phyloP scores from a whole-genome alignment of 139 green algal genomes.

The Auxenochlorella pyrenoidosa region DNA sequence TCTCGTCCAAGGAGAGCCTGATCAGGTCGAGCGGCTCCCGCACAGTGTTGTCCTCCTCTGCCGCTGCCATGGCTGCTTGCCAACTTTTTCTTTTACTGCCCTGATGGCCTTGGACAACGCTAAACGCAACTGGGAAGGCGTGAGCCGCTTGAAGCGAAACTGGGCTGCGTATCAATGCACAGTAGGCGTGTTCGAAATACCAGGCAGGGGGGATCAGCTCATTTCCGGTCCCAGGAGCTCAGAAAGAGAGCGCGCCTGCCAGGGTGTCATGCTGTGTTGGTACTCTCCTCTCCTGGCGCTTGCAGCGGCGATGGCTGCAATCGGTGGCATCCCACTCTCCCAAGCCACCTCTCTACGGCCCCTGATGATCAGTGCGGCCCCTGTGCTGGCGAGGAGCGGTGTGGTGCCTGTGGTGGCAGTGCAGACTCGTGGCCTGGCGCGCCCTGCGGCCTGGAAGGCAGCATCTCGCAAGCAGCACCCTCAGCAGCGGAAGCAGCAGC shows the following conservation, averaged over 20 bases:
- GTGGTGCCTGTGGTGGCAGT: neutral
- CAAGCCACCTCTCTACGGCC: neutral
- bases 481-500: neutral
- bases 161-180: too few relatives aligned
- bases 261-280: too few relatives aligned
- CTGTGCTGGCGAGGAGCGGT: neutral
- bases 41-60: conserved; percentile 82
- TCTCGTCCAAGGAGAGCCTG: conserved; percentile 91
- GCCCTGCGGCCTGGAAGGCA: neutral
- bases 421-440: neutral
- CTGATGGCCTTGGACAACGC: too few relatives aligned
- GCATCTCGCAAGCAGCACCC: neutral
- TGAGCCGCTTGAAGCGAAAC: too few relatives aligned
- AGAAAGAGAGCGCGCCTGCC: neutral
- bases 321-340: too few relatives aligned
- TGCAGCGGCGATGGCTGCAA: neutral
- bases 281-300: neutral
- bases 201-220: too few relatives aligned
- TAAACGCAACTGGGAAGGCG: too few relatives aligned
- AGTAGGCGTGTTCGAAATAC: too few relatives aligned
- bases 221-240: neutral
- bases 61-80: conserved; percentile 26
- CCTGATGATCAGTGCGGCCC: neutral
- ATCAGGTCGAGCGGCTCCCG: conserved; percentile 98
- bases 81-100: too few relatives aligned